A percentile compares a stretch with the other conserved stretches of the same genome.
These are phyloP conservation scores for Rutstroemia sp. DNA, from an alignment of 2,329 filamentous ascomycete genomes.

Conservation along the genomic window DNA sequence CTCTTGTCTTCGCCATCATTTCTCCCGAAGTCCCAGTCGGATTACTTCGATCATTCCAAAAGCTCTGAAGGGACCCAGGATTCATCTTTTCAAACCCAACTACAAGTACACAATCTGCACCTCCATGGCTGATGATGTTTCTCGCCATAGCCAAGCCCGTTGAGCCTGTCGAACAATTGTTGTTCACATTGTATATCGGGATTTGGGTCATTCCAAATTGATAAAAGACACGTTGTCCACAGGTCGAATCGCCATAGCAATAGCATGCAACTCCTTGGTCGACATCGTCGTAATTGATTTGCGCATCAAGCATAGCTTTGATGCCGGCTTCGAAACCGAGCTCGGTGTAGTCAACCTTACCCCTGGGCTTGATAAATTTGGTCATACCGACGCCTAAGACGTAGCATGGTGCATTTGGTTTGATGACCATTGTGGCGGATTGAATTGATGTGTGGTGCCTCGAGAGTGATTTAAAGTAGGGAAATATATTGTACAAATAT, in stretches of 20 bases:
- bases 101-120: conserved; percentile 81
- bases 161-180: conserved; percentile 95
- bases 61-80: conserved; percentile 73
- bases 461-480: too few relatives aligned
- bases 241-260: conserved; percentile 93
- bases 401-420: conserved; percentile 50
- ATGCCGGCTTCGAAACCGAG: conserved; percentile 86
- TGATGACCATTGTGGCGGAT: conserved; percentile 18
- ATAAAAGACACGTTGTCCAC: conserved; percentile 95
- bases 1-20: conserved; percentile 80
- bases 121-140: conserved; percentile 71
- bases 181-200: conserved; percentile 97
- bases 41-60: conserved; percentile 79
- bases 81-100: conserved; percentile 99
- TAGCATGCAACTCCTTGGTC: conserved; percentile 96
- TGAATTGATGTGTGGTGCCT: too few relatives aligned
- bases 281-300: conserved; percentile 94
- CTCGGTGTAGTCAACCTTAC: conserved; percentile 91
- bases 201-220: conserved; percentile 97
- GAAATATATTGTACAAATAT: too few relatives aligned
- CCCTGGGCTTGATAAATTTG: conserved; percentile 95
- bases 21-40: conserved; percentile 63
- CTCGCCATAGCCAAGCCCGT: conserved; percentile 82
- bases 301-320: conserved; percentile 50
- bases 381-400: conserved; percentile 98